Percentiles rank a stretch among this genome's conserved stretches.
phyloP scores from a whole-genome alignment of 129 eudicot species.

The Flaveria robusta region DNA sequence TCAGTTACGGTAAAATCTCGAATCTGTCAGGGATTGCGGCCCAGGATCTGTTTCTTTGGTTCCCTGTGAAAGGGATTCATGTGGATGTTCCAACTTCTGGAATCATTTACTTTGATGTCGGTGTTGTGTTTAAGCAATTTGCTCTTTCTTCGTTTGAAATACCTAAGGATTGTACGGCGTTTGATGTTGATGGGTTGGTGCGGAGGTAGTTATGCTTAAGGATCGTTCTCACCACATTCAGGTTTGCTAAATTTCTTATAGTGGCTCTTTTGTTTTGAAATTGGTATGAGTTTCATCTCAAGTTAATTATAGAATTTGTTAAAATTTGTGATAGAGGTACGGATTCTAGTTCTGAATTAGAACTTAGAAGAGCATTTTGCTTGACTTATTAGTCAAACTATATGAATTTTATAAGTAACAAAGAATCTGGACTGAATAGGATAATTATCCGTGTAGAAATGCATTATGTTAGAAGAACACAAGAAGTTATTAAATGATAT shows the following conservation, averaged over 20 bases:
- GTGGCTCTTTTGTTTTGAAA: neutral
- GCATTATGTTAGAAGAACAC: neutral
- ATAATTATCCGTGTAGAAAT: neutral
- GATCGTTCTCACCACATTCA: conserved; percentile 23
- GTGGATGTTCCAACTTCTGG: conserved; percentile 90
- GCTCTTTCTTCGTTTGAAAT: conserved; percentile 70
- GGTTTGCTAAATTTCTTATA: conserved; percentile 11
- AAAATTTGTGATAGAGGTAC: neutral
- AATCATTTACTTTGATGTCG: conserved; percentile 78
- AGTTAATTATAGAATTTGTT: neutral
- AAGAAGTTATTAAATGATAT: neutral
- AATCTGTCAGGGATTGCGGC: conserved; percentile 72
- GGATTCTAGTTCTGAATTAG: neutral
- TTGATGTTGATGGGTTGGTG: conserved; percentile 3
- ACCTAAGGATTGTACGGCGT: conserved; percentile 58
- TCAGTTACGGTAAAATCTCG: conserved; percentile 50
- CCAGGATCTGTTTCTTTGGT: conserved; percentile 85
- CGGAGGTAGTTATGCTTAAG: conserved; percentile 22
- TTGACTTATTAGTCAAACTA: conserved; percentile 1
- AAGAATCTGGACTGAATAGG: neutral
- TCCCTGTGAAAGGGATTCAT: conserved; percentile 67
- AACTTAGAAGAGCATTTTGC: neutral
- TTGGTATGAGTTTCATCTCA: no score
- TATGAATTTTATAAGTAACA: neutral
- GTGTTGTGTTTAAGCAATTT: conserved; percentile 73